Conservation (phyloP, 495 filamentous ascomycete genomes). For the Paragyromitra xinjiangensis region DNA sequence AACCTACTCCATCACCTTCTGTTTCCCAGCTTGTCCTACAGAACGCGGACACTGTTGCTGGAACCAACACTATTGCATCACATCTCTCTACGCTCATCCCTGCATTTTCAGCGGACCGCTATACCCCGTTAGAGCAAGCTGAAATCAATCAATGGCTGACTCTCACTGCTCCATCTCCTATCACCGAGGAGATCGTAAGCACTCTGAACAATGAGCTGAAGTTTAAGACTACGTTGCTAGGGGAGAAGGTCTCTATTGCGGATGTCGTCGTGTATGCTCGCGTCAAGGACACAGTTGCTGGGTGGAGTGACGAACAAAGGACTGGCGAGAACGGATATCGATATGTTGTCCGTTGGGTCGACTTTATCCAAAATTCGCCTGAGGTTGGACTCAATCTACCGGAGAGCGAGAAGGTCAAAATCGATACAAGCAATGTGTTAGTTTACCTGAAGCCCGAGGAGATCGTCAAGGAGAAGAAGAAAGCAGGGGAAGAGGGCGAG, state of each 20-base stretch:
- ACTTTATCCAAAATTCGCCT: constrained; percentile 91
- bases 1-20: constrained; percentile 16
- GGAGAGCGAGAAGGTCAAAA: constrained; percentile 78
- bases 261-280: constrained; percentile 87
- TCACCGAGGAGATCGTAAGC: constrained; percentile 73
- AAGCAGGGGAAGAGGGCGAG: constrained; percentile 60
- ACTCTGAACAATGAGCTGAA: constrained; percentile 86
- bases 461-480: constrained; percentile 85
- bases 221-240: constrained; percentile 86
- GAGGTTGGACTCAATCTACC: constrained; percentile 76
- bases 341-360: constrained; percentile 88
- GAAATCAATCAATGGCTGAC: constrained; percentile 89
- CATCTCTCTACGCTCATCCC: constrained; percentile 51
- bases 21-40: constrained; percentile 48
- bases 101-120: constrained; percentile 70
- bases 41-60: constrained; percentile 45
- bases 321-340: constrained; percentile 90
- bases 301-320: constrained; percentile 85
- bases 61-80: constrained; percentile 55
- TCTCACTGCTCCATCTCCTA: constrained; percentile 68
- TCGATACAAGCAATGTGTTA: constrained; percentile 79
- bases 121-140: constrained; percentile 77
- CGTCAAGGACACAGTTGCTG: constrained; percentile 77
- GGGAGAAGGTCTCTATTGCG: constrained; percentile 87
- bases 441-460: constrained; percentile 81